Evolutionary conservation across 2,329 filamentous ascomycete species (phyloP).

Genomic region (Cladosporium sp.): DNA sequence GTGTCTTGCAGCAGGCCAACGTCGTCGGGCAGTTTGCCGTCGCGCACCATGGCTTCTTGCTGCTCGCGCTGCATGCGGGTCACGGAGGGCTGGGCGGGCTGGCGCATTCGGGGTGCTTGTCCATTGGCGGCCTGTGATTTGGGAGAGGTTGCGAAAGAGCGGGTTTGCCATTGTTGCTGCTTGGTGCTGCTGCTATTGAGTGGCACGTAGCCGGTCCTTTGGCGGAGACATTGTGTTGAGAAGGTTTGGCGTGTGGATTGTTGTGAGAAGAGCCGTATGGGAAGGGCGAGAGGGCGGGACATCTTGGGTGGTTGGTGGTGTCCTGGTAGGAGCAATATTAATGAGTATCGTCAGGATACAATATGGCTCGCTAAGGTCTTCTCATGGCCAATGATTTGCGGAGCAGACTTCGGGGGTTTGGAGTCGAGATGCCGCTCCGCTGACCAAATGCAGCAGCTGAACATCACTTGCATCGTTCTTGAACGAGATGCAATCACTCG

Average conservation of each 20-base stretch:
- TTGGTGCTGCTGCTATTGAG: conserved; percentile 5
- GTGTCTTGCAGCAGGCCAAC: conserved; percentile 41
- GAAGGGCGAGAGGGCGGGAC: conserved; percentile 6
- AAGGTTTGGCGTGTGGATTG: not conserved
- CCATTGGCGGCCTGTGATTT: not conserved
- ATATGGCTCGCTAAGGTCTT: not conserved
- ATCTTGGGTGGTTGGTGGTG: not conserved
- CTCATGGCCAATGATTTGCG: conserved; percentile 9
- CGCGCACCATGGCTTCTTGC: conserved; percentile 31
- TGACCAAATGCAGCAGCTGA: not conserved
- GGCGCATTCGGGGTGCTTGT: conserved; percentile 23
- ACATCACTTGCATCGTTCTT: too few relatives aligned
- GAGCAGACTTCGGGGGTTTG: conserved; percentile 7
- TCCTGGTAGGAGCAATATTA: not conserved
- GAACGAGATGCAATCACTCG: too few relatives aligned
- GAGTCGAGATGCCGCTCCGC: not conserved
- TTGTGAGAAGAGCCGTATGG: conserved; percentile 9
- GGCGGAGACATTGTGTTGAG: conserved; percentile 11
- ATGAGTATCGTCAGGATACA: not conserved
- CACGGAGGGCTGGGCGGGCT: conserved; percentile 37
- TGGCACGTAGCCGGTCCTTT: not conserved
- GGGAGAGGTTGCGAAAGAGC: not conserved
- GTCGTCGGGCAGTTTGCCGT: conserved; percentile 33
- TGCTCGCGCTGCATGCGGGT: conserved; percentile 32
- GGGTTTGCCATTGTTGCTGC: not conserved